A percentile compares a stretch with the other conserved stretches of the same genome.
phyloP scores from a whole-genome alignment of 2,329 filamentous ascomycete genomes.

The Tolypocladium inflatum region DNA sequence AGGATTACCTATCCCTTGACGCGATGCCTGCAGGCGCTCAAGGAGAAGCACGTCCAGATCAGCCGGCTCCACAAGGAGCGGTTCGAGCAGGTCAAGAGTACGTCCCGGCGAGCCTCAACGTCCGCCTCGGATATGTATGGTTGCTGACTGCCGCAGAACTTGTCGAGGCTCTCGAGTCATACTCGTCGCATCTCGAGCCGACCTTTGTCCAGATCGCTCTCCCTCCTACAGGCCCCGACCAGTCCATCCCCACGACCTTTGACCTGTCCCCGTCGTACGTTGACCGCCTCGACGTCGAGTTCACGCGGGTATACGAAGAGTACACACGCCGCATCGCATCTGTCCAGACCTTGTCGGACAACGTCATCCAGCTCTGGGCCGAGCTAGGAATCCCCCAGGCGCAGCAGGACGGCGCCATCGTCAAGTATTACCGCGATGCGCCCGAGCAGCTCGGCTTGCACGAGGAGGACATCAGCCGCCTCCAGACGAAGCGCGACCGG shows the following conservation, averaged over 20 bases:
- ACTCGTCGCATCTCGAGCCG: constrained; percentile 88
- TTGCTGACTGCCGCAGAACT: constrained; percentile 52
- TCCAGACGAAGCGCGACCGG: constrained; percentile 69
- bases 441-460: constrained; percentile 93
- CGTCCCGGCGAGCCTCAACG: constrained; percentile 17
- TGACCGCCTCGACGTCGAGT: constrained; percentile 77
- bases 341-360: constrained; percentile 66
- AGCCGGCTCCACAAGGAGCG: constrained; percentile 79
- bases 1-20: constrained; percentile 75
- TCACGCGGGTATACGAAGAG: constrained; percentile 91
- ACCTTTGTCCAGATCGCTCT: constrained; percentile 79
- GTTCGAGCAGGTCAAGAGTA: constrained; percentile 92
- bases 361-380: constrained; percentile 91
- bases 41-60: constrained; percentile 77
- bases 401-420: constrained; percentile 78
- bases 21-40: constrained; percentile 68
- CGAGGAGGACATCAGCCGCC: constrained; percentile 68
- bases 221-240: constrained; percentile 70
- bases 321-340: constrained; percentile 74
- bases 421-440: constrained; percentile 80
- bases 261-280: constrained; percentile 90
- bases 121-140: background rate
- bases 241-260: constrained; percentile 71
- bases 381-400: constrained; percentile 91
- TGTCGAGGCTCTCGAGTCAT: constrained; percentile 86